Conservation (phyloP, 176 grass and related monocot species). For the Calamus simplicifolius region DNA sequence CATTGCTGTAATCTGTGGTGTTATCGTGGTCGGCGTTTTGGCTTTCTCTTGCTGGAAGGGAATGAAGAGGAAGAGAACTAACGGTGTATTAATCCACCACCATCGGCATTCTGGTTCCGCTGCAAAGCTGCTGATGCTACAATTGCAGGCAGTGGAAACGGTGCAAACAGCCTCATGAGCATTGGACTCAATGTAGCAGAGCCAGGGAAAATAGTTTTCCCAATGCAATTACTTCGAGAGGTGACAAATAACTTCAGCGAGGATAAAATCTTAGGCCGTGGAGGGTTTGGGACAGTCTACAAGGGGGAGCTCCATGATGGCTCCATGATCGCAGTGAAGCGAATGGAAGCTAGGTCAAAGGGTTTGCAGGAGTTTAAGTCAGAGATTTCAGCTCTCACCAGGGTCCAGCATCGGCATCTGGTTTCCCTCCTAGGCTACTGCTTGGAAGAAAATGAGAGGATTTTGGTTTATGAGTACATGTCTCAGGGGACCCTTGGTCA, state of each 20-base stretch:
- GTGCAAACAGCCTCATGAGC: background rate
- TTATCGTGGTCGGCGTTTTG: background rate
- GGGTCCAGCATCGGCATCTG: slow-evolving; percentile 14
- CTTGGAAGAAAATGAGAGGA: slow-evolving; percentile 23
- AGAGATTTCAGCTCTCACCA: slow-evolving; percentile 23
- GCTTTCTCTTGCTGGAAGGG: slow-evolving; percentile 1
- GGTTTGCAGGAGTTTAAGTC: slow-evolving; percentile 14
- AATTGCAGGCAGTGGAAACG: background rate
- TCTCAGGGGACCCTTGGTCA: slow-evolving; percentile 11
- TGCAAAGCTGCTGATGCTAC: slow-evolving; percentile 5
- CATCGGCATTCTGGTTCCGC: slow-evolving; percentile 5
- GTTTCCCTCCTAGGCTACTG: slow-evolving; percentile 24
- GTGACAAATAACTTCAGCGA: slow-evolving; percentile 21
- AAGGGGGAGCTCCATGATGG: slow-evolving; percentile 23
- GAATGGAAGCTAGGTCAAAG: slow-evolving; percentile 13
- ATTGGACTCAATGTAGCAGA: slow-evolving; percentile 5
- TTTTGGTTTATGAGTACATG: slow-evolving; percentile 31
- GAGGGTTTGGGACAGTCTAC: slow-evolving; percentile 26
- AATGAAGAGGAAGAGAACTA: background rate
- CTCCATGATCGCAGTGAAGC: slow-evolving; percentile 24
- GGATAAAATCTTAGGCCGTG: slow-evolving; percentile 18
- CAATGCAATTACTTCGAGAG: slow-evolving; percentile 11
- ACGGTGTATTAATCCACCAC: background rate
- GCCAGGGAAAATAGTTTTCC: slow-evolving; percentile 7
- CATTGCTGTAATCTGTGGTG: background rate